A percentile compares a stretch with the other conserved stretches of the same genome.
Evolutionary conservation across 192 early-diverging fungal species (phyloP).

Genomic region (Coemansia sp.): DNA sequence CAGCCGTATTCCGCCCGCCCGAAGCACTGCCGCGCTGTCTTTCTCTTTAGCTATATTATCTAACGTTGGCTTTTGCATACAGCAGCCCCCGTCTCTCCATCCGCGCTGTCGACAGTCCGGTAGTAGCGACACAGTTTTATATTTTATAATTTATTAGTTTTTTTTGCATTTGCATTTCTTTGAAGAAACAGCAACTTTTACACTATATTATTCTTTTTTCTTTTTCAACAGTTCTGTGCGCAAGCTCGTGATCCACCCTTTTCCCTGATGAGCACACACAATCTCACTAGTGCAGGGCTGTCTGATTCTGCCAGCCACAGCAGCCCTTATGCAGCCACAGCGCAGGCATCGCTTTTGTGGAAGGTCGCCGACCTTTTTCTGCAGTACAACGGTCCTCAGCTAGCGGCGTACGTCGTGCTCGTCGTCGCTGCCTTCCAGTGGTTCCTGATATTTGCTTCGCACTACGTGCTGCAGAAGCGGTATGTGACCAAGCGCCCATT

Average conservation of each 20-base stretch:
- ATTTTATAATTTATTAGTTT: neutral
- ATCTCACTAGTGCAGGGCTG: conserved; percentile 25
- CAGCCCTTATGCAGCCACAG: neutral
- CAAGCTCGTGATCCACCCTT: neutral
- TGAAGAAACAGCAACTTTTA: neutral
- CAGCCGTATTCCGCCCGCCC: too few species aligned
- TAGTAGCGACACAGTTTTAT: too few species aligned
- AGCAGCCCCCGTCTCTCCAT: too few species aligned
- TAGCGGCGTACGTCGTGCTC: conserved; percentile 29
- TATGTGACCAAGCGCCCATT: conserved; percentile 40
- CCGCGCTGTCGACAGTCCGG: too few species aligned
- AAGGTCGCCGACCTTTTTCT: neutral
- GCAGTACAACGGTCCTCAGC: conserved; percentile 6
- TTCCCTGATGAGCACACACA: conserved; percentile 10
- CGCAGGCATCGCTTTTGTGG: neutral
- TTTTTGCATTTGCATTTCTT: neutral
- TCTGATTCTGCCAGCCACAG: neutral
- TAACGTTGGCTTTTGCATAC: too few species aligned
- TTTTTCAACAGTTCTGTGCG: neutral
- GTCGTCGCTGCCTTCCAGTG: conserved; percentile 26
- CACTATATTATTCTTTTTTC: neutral
- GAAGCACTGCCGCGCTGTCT: too few species aligned
- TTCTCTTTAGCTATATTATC: too few species aligned
- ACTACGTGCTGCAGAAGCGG: conserved; percentile 47
- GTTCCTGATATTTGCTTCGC: conserved; percentile 35